Conservation (phyloP, 331 rosid genomes). For the Quercus tomentella region DNA sequence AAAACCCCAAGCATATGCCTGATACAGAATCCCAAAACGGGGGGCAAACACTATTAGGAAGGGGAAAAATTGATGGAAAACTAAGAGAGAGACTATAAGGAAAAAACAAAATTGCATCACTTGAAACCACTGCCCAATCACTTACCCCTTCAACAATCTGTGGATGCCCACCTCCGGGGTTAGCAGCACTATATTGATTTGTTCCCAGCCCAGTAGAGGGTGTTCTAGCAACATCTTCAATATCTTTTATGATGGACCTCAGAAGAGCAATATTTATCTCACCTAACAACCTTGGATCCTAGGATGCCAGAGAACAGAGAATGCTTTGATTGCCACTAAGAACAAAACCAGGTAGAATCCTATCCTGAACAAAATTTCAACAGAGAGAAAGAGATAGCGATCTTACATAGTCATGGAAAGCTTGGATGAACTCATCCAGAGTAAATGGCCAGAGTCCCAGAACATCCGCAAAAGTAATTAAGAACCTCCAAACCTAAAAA, state of each 20-base stretch:
- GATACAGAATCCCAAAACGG: conserved; percentile 14
- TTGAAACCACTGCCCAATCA: neutral
- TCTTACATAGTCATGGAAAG: conserved; percentile 82
- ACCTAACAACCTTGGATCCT: conserved; percentile 74
- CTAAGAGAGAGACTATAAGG: conserved; percentile 7
- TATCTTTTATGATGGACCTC: conserved; percentile 60
- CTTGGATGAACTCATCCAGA: conserved; percentile 74
- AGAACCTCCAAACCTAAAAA: conserved; percentile 77
- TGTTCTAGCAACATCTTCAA: conserved; percentile 68
- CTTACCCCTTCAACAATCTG: conserved; percentile 71
- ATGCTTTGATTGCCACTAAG: conserved; percentile 11
- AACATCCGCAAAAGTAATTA: conserved; percentile 68
- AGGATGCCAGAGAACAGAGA: conserved; percentile 18
- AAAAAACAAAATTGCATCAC: conserved; percentile 14
- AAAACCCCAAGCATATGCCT: conserved; percentile 87
- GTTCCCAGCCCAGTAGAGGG: conserved; percentile 48
- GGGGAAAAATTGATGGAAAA: neutral
- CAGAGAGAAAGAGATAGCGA: neutral
- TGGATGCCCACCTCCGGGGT: conserved; percentile 75
- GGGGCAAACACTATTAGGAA: neutral
- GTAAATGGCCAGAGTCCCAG: conserved; percentile 83
- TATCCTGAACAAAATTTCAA: conserved; percentile 3
- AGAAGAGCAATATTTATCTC: conserved; percentile 77
- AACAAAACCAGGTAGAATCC: neutral
- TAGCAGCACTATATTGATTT: conserved; percentile 45